These are phyloP conservation scores for Przewalskia tangutica DNA, from an alignment of 257 asterid genomes.

Conservation along the genomic window DNA sequence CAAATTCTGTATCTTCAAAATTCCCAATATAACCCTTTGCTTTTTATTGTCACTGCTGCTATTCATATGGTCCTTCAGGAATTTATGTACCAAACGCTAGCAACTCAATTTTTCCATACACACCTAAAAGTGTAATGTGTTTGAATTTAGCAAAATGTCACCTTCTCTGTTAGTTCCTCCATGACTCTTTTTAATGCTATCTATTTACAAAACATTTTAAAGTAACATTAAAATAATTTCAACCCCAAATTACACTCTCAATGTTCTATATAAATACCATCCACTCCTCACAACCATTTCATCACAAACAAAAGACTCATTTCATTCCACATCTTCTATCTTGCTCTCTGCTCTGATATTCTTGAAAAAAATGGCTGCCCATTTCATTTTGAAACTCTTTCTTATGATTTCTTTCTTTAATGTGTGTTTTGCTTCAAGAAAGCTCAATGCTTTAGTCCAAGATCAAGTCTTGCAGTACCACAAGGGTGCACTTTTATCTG, in stretches of 20 bases:
- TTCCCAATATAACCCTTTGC: constrained; percentile 7
- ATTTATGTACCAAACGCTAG: not conserved
- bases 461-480: constrained; percentile 41
- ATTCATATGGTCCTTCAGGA: not conserved
- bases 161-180: constrained; percentile 14
- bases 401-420: constrained; percentile 16
- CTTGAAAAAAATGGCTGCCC: constrained; percentile 17
- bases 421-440: constrained; percentile 25
- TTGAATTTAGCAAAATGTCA: constrained; percentile 1
- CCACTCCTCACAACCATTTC: not conserved
- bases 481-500: constrained; percentile 64
- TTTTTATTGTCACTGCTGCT: not conserved
- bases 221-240: not conserved
- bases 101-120: not conserved
- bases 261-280: constrained; percentile 8
- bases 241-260: not conserved
- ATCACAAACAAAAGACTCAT: not conserved
- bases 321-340: not conserved
- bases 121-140: not conserved
- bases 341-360: not conserved
- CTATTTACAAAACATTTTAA: not conserved
- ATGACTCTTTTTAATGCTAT: not conserved
- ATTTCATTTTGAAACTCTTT: constrained; percentile 10
- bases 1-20: not conserved
- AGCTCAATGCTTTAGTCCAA: constrained; percentile 9